Evolutionary conservation across 1,284 basidiomycete species (phyloP).

Genomic region (Cutaneotrichosporon cavernicola): DNA sequence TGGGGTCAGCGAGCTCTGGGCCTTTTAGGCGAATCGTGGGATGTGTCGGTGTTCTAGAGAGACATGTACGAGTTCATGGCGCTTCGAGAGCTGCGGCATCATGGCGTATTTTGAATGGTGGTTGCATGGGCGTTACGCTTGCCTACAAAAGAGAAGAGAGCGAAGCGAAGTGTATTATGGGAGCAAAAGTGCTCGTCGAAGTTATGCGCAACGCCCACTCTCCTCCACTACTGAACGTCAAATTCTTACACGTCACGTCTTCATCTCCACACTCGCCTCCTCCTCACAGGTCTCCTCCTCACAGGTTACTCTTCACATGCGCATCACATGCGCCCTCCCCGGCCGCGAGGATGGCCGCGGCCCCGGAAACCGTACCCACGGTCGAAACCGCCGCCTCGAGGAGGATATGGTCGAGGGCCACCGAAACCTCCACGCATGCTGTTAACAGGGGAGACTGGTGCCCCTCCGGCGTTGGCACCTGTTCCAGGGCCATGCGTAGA

Average conservation of each 20-base stretch:
- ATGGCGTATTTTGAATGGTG: conserved; percentile 9
- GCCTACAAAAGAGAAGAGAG: conserved; percentile 12
- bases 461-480: conserved; percentile 9
- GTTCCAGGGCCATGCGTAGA: not conserved
- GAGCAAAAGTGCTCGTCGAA: conserved; percentile 6
- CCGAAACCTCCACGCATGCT: conserved; percentile 18
- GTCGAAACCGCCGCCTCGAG: conserved; percentile 21
- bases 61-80: conserved; percentile 3
- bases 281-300: not conserved
- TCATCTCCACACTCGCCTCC: not conserved
- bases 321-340: conserved; percentile 25
- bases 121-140: conserved; percentile 11
- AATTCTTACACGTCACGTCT: not conserved
- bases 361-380: conserved; percentile 16
- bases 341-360: conserved; percentile 22
- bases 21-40: conserved; percentile 7
- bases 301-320: conserved; percentile 13
- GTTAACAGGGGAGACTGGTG: conserved; percentile 23
- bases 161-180: conserved; percentile 20
- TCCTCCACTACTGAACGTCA: conserved; percentile 1
- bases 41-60: not conserved
- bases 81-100: not conserved
- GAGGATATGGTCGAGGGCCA: not conserved
- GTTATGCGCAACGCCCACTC: conserved; percentile 11
- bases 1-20: conserved; percentile 19